Conservation (phyloP, 1,284 basidiomycete genomes). For the Tilletia indica region DNA sequence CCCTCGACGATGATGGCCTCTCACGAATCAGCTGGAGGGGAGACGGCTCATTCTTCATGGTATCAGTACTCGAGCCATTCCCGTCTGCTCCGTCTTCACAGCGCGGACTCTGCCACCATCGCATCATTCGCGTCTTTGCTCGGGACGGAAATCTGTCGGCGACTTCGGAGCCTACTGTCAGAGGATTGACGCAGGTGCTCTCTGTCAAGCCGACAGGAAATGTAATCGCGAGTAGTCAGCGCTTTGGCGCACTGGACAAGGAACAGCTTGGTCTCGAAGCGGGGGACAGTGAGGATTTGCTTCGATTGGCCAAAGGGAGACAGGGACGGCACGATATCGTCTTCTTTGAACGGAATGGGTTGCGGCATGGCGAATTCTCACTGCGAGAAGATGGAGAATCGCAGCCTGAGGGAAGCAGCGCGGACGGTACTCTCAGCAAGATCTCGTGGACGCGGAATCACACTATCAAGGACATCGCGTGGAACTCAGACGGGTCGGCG, state of each 20-base stretch:
- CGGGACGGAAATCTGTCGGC: slow-evolving; percentile 75
- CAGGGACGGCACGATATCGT: slow-evolving; percentile 75
- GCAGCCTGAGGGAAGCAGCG: slow-evolving; percentile 36
- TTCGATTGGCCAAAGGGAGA: slow-evolving; percentile 59
- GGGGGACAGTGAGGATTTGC: slow-evolving; percentile 61
- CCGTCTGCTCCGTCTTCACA: not conserved
- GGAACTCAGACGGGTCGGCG: slow-evolving; percentile 86
- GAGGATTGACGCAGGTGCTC: slow-evolving; percentile 77
- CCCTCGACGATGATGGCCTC: slow-evolving; percentile 68
- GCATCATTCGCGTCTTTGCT: slow-evolving; percentile 65
- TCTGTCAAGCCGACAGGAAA: slow-evolving; percentile 84
- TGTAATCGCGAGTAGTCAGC: slow-evolving; percentile 76
- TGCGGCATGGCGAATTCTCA: slow-evolving; percentile 85
- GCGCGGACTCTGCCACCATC: slow-evolving; percentile 36
- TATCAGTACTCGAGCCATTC: slow-evolving; percentile 67
- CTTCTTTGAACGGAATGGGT: slow-evolving; percentile 92
- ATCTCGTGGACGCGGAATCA: slow-evolving; percentile 40
- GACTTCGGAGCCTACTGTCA: slow-evolving; percentile 73
- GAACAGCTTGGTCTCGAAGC: slow-evolving; percentile 56
- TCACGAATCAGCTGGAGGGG: slow-evolving; percentile 88
- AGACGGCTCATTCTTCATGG: slow-evolving; percentile 82
- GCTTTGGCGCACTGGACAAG: slow-evolving; percentile 65
- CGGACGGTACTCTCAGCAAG: not conserved
- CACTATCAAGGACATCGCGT: slow-evolving; percentile 73
- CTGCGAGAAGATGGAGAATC: slow-evolving; percentile 62